phyloP scores from a whole-genome alignment of 2,329 filamentous ascomycete species.

The Penicillium janthinellum region DNA sequence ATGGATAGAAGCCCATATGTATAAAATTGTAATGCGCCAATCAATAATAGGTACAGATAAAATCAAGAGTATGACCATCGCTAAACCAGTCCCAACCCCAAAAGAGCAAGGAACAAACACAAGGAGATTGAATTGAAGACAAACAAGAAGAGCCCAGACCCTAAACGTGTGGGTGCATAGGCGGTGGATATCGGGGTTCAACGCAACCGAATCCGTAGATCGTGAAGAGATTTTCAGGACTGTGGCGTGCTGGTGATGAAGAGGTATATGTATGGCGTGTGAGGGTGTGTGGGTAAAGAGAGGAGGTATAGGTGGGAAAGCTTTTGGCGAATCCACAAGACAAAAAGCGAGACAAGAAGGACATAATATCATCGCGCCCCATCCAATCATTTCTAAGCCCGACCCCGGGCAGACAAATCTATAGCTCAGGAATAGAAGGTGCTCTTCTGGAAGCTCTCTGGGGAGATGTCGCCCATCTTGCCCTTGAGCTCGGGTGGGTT shows the following conservation, averaged over 20 bases:
- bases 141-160: background rate
- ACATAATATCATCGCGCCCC: background rate
- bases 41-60: constrained; percentile 22
- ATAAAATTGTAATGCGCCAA: background rate
- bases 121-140: background rate
- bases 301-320: background rate
- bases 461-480: constrained; percentile 65
- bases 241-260: background rate
- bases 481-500: constrained; percentile 57
- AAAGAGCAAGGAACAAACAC: background rate
- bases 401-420: background rate
- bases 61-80: constrained; percentile 16
- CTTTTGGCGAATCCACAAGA: constrained; percentile 6
- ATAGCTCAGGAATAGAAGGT: constrained; percentile 63
- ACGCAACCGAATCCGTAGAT: background rate
- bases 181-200: background rate
- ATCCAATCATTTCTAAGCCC: background rate
- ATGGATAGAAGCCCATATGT: background rate
- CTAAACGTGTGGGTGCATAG: background rate
- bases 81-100: constrained; percentile 19
- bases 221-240: background rate
- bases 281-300: background rate
- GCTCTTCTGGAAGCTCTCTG: constrained; percentile 72
- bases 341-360: background rate
- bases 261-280: background rate